Evolutionary conservation across 2,329 filamentous ascomycete genomes (phyloP).

Genomic region (Lasiodiplodia gonubiensis): DNA sequence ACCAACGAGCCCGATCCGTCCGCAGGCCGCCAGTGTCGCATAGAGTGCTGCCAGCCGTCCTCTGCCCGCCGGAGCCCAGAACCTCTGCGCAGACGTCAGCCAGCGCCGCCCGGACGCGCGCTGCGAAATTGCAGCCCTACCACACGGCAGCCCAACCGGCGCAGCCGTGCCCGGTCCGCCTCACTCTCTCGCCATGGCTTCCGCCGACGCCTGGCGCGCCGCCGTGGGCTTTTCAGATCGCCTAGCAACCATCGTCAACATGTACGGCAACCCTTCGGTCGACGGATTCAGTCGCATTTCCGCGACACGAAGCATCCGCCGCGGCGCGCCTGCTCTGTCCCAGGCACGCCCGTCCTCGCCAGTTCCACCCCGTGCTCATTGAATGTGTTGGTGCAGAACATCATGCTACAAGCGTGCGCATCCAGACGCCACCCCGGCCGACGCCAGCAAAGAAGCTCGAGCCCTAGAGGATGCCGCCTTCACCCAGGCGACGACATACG

Average conservation of each 20-base stretch:
- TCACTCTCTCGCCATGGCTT: conserved; percentile 12
- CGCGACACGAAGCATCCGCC: conserved; percentile 8
- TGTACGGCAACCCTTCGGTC: conserved; percentile 44
- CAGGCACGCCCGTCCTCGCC: neutral
- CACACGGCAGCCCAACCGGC: conserved; percentile 19
- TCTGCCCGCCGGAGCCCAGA: neutral
- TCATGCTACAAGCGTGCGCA: conserved; percentile 55
- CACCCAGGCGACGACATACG: conserved; percentile 62
- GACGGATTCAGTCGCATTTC: conserved; percentile 4
- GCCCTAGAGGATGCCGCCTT: conserved; percentile 70
- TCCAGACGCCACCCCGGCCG: conserved; percentile 52
- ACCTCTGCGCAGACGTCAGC: conserved; percentile 12
- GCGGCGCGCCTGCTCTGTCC: neutral
- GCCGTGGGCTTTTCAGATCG: conserved; percentile 53
- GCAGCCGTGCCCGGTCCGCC: neutral
- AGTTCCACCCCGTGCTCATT: conserved; percentile 1
- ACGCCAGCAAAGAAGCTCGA: conserved; percentile 65
- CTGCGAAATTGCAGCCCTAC: conserved; percentile 26
- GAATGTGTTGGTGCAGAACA: conserved; percentile 45
- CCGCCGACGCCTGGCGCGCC: conserved; percentile 43
- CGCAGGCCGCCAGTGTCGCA: conserved; percentile 15
- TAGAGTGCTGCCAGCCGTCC: conserved; percentile 2
- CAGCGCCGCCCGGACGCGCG: conserved; percentile 9
- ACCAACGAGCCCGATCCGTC: conserved; percentile 8
- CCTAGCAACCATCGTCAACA: conserved; percentile 52